Evolutionary conservation across 345 rosid species (phyloP).

Genomic region (Syzygium oleosum): DNA sequence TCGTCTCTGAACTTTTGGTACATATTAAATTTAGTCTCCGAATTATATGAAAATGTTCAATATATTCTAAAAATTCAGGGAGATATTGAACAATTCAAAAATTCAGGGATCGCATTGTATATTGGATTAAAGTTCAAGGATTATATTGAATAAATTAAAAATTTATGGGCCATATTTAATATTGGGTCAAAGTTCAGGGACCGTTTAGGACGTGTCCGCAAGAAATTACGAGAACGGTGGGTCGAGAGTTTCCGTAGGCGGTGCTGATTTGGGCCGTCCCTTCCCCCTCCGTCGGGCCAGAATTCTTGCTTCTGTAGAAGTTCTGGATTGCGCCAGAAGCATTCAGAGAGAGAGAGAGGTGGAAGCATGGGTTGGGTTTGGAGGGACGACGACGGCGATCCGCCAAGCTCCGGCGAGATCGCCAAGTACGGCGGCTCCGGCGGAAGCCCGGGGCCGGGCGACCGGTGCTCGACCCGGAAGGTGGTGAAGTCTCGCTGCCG

Average conservation of each 20-base stretch:
- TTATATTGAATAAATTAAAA: too few relatives aligned
- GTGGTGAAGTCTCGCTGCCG: conserved; percentile 62
- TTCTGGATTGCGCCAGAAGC: neutral
- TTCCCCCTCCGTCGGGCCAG: neutral
- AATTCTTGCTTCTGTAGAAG: neutral
- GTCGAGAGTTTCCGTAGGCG: neutral
- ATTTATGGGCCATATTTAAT: too few relatives aligned
- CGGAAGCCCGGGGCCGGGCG: neutral
- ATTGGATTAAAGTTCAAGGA: too few relatives aligned
- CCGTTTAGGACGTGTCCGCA: too few relatives aligned
- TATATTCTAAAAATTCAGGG: too few relatives aligned
- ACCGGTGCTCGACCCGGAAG: conserved; percentile 51
- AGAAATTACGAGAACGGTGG: neutral
- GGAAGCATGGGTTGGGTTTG: conserved; percentile 59
- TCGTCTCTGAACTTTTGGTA: too few relatives aligned
- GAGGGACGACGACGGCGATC: conserved; percentile 24
- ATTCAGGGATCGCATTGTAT: too few relatives aligned
- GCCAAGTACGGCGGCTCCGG: neutral
- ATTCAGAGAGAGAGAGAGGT: neutral
- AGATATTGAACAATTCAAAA: too few relatives aligned
- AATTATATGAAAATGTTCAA: too few relatives aligned
- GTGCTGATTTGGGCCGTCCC: neutral
- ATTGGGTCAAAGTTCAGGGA: too few relatives aligned
- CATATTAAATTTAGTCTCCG: too few relatives aligned
- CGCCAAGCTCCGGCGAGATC: conserved; percentile 12